phyloP scores from a whole-genome alignment of 2,329 filamentous ascomycete genomes.

The Sarocladium brachiariae region DNA sequence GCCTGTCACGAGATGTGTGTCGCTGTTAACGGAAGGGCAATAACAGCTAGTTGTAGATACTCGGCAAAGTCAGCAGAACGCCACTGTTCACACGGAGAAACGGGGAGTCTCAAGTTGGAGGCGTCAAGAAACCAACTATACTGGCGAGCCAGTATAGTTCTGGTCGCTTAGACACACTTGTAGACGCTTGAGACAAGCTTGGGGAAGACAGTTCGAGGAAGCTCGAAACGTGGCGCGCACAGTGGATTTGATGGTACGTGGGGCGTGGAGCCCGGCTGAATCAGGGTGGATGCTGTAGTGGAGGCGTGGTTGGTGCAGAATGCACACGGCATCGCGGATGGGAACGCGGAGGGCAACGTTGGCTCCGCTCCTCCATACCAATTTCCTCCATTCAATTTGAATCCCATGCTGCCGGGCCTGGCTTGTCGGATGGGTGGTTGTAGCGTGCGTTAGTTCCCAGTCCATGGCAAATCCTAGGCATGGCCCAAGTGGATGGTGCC shows the following conservation, averaged over 20 bases:
- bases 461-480: neutral
- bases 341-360: slow-evolving; percentile 6
- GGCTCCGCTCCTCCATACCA: slow-evolving; percentile 7
- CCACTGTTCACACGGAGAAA: neutral
- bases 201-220: neutral
- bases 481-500: slow-evolving; percentile 1
- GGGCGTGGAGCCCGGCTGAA: slow-evolving; percentile 5
- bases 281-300: slow-evolving; percentile 3
- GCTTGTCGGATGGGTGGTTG: slow-evolving; percentile 3
- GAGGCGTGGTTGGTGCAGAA: slow-evolving; percentile 7
- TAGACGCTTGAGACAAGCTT: slow-evolving; percentile 1
- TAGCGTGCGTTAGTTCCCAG: slow-evolving; percentile 4
- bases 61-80: no score
- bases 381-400: slow-evolving; percentile 8
- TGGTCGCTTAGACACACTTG: neutral
- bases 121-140: no score
- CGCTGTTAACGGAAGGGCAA: no score
- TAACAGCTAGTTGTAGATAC: no score
- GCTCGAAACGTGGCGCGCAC: neutral
- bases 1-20: neutral
- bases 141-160: neutral
- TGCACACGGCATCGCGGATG: slow-evolving; percentile 5
- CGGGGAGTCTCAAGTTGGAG: no score
- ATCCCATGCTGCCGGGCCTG: slow-evolving; percentile 9
- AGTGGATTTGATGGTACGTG: neutral